phyloP scores from a whole-genome alignment of 2,329 filamentous ascomycete genomes.

The Xylariaceae sp. region DNA sequence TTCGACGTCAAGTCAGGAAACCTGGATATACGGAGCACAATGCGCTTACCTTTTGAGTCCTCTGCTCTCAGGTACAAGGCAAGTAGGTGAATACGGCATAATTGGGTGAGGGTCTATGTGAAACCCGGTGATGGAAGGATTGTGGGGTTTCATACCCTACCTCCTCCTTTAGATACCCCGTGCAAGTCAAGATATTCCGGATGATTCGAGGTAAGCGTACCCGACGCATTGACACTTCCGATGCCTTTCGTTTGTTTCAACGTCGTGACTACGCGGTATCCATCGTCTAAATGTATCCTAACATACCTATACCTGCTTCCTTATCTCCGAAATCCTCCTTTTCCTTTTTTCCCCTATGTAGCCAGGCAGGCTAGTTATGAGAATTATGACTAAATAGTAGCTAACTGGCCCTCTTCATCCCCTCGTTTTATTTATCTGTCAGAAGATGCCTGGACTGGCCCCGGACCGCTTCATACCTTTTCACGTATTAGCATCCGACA shows the following conservation, averaged over 20 bases:
- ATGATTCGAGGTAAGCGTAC: neutral
- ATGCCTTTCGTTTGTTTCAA: neutral
- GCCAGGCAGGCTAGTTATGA: constrained; percentile 12
- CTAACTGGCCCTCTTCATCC: constrained; percentile 27
- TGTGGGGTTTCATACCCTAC: neutral
- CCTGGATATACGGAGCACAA: neutral
- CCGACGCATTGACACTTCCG: neutral
- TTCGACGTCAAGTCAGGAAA: neutral
- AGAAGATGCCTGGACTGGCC: constrained; percentile 26
- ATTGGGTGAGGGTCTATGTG: neutral
- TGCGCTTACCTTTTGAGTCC: neutral
- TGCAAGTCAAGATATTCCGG: neutral
- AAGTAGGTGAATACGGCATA: too few species aligned
- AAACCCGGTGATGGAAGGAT: neutral
- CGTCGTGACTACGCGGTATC: neutral
- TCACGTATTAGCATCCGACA: constrained; percentile 38
- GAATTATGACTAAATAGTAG: constrained; percentile 20
- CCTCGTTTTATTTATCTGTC: constrained; percentile 21
- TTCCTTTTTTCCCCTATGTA: constrained; percentile 17
- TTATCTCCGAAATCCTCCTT: constrained; percentile 4
- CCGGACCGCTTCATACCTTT: constrained; percentile 49
- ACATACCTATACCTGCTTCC: neutral
- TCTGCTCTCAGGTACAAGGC: too few species aligned
- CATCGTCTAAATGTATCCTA: neutral
- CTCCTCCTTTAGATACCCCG: too few species aligned